A percentile compares a stretch with the other conserved stretches of the same genome.
phyloP scores from a whole-genome alignment of 1,284 basidiomycete species.

The Moesziomyces sp. region DNA sequence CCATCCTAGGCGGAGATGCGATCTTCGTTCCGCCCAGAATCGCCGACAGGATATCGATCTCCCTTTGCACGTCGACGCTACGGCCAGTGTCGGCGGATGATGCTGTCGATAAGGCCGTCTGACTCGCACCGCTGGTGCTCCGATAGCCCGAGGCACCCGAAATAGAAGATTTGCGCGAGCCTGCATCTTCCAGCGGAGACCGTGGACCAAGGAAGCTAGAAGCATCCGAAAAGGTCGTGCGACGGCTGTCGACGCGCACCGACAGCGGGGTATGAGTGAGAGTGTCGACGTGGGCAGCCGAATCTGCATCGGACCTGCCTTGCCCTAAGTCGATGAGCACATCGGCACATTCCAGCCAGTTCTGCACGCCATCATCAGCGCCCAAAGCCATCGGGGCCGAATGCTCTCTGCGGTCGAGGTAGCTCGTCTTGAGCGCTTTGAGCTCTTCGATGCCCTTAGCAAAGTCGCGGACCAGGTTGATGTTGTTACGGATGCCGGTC shows the following conservation, averaged over 20 bases:
- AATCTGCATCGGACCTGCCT: slow-evolving; percentile 45
- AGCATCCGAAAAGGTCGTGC: slow-evolving; percentile 23
- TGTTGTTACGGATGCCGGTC: slow-evolving; percentile 47
- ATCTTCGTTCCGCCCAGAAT: slow-evolving; percentile 43
- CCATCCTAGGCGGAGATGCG: slow-evolving; percentile 5
- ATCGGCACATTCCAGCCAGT: slow-evolving; percentile 59
- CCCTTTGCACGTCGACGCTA: slow-evolving; percentile 45
- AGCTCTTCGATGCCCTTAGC: slow-evolving; percentile 57
- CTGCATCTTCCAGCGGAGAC: slow-evolving; percentile 19
- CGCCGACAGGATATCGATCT: slow-evolving; percentile 57
- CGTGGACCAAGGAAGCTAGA: slow-evolving; percentile 10
- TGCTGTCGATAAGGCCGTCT: slow-evolving; percentile 21
- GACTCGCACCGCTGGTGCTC: slow-evolving; percentile 37
- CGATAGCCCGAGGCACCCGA: slow-evolving; percentile 21
- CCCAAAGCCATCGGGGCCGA: not conserved
- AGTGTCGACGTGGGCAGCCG: slow-evolving; percentile 39
- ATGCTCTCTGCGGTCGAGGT: slow-evolving; percentile 24
- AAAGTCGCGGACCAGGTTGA: slow-evolving; percentile 52
- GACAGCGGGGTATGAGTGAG: slow-evolving; percentile 40
- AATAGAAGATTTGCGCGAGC: slow-evolving; percentile 9
- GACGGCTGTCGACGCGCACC: slow-evolving; percentile 12
- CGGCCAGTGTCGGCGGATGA: slow-evolving; percentile 30
- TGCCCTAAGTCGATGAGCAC: slow-evolving; percentile 55
- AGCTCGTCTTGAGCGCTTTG: slow-evolving; percentile 44
- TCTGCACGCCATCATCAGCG: slow-evolving; percentile 15